Percentiles rank a stretch among this genome's conserved stretches.
phyloP scores from a whole-genome alignment of 2,329 filamentous ascomycete species.

The Trichoderma pleuroti region DNA sequence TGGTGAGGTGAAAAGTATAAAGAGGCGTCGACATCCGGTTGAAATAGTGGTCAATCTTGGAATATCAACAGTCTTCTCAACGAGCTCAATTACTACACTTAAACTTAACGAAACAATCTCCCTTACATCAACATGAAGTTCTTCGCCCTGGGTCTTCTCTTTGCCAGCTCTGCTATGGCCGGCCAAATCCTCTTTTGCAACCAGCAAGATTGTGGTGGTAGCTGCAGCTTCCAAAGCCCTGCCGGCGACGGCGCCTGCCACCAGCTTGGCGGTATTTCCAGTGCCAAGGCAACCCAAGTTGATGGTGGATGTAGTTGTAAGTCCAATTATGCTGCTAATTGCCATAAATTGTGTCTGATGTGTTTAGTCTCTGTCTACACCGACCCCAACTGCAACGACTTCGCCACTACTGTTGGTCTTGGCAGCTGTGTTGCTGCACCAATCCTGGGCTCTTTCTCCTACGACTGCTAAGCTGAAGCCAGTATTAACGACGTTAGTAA shows the following conservation, averaged over 20 bases:
- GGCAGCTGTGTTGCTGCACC: neutral
- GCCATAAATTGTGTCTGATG: neutral
- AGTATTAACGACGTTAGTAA: neutral
- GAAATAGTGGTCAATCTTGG: neutral
- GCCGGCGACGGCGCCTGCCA: neutral
- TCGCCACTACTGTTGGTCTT: neutral
- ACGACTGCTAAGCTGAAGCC: neutral
- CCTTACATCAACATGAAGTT: neutral
- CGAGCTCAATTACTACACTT: neutral
- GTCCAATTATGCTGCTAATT: neutral
- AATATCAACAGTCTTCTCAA: neutral
- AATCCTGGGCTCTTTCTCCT: neutral
- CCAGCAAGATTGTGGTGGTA: neutral
- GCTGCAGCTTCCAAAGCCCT: slow-evolving; percentile 5
- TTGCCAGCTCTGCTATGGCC: neutral
- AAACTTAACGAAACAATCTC: neutral
- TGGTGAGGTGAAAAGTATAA: neutral
- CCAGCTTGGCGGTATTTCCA: neutral
- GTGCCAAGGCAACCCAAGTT: slow-evolving; percentile 1
- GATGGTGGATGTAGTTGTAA: neutral
- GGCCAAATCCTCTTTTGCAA: neutral
- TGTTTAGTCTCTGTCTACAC: neutral
- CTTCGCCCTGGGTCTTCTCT: neutral
- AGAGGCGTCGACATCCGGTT: neutral
- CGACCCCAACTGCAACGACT: neutral